These are phyloP conservation scores for Roridomyces roridus DNA, from an alignment of 768 basidiomycete species.

Conservation along the genomic window DNA sequence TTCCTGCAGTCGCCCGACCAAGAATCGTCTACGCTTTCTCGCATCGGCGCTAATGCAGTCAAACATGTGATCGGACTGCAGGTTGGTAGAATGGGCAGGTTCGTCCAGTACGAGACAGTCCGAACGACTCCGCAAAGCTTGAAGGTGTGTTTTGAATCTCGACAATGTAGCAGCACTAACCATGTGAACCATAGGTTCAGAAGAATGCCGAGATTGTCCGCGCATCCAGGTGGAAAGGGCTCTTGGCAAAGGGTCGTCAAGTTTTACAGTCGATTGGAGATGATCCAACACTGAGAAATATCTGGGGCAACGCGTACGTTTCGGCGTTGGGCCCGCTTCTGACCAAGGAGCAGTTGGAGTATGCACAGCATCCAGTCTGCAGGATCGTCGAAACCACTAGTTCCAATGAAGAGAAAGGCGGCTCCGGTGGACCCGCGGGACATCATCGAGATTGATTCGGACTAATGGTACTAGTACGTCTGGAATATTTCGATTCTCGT, in stretches of 20 bases:
- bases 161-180: too few species aligned
- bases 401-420: too few species aligned
- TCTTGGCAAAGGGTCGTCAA: neutral
- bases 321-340: neutral
- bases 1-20: constrained; percentile 1
- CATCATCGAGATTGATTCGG: neutral
- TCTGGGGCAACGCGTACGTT: neutral
- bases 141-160: neutral
- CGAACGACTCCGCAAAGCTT: neutral
- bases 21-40: neutral
- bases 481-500: too few species aligned
- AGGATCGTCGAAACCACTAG: neutral
- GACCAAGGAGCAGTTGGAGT: neutral
- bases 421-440: neutral
- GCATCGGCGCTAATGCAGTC: neutral
- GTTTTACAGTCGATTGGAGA: neutral
- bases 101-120: neutral
- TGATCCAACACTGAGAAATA: neutral
- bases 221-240: neutral
- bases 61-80: neutral
- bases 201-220: constrained; percentile 1
- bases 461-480: neutral
- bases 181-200: neutral
- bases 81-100: neutral
- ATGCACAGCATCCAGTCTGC: neutral